Evolutionary conservation across 2,329 filamentous ascomycete genomes (phyloP), one percentile per base, ranked within the genome.

Genomic region (Diaporthe velutina): DNA sequence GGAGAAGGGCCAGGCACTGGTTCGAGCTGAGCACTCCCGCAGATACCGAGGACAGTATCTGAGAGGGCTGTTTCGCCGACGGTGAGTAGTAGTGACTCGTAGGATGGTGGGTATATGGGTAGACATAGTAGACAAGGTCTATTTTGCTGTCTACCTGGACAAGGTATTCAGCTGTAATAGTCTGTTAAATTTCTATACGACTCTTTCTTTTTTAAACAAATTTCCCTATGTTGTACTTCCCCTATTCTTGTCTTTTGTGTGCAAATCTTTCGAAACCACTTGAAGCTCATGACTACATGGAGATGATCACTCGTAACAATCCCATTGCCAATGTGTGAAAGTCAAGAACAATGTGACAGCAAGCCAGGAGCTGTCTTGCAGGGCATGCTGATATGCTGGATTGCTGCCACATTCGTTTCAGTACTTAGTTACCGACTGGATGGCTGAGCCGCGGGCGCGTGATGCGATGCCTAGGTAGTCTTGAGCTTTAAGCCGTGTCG

Each of bases 371-470:
- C 42, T 61, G 58, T n/a, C 35, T 61, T 42, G 58, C 42, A 50
- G 28, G 19, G 30, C 22, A 12, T n/a, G 30, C 30, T 67, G 30
- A 52, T 10, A 15, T 52, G 45, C 45, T 13, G 4, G 45, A 33
- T 13, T 35, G 42, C 45, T 52, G 64, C 64, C 33, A 67, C 45
- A 13, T 38, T 28, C 15, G 64, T 52, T 10, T 15, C 22, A 25
- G 30, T 25, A 6, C n/a, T 22, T 22, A 61, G 17, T 33, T 33
- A 28, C 64, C 64, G 64, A 52, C 45, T 52, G 30, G 25, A n/a
- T 67, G 64, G 64, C 10, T 52, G 64, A 19, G 64, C 64, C 64
- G 64, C 45, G 0, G 64, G 52, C 45, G 64, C 64, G 64, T 67
- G 64, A 67, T 67, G 45, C 30, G 45, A n/a, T 40, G 33, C 22